A percentile compares a stretch with the other conserved stretches of the same genome.
phyloP scores from a whole-genome alignment of 2,329 filamentous ascomycete species.

The Colletotrichum eremochloae region DNA sequence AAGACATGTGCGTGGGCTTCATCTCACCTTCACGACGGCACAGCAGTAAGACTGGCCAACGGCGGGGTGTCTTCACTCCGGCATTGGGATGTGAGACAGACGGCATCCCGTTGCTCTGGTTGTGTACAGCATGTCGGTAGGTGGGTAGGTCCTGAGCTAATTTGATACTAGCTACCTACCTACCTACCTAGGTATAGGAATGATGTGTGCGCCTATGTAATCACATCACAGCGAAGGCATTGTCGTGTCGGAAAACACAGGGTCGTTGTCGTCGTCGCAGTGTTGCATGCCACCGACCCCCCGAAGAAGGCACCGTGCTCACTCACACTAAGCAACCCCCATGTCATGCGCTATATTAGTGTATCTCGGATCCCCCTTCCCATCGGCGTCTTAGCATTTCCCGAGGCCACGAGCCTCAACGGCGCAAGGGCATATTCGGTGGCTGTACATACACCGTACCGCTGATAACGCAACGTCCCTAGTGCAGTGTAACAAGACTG shows the following conservation, averaged over 20 bases:
- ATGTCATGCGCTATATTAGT: not conserved
- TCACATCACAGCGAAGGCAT: no score
- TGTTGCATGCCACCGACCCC: not conserved
- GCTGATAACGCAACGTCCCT: no score
- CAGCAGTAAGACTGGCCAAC: not conserved
- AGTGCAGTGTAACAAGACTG: no score
- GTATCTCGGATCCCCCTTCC: not conserved
- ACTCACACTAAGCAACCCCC: not conserved
- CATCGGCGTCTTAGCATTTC: conserved; percentile 31
- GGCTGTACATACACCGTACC: not conserved
- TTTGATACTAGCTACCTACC: no score
- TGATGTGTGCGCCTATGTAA: no score
- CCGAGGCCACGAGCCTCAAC: conserved; percentile 20
- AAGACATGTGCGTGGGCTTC: no score
- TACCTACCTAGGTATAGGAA: no score
- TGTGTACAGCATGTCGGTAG: no score
- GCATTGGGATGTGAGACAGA: conserved; percentile 12
- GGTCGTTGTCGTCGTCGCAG: not conserved
- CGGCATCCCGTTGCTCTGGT: not conserved
- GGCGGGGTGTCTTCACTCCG: not conserved
- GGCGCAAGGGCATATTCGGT: not conserved
- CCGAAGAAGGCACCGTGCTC: not conserved
- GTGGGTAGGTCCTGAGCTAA: no score
- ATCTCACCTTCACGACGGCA: not conserved
- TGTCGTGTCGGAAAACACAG: not conserved